Conservation (phyloP, 2,329 filamentous ascomycete species). For the Sarocladiaceae sp. region DNA sequence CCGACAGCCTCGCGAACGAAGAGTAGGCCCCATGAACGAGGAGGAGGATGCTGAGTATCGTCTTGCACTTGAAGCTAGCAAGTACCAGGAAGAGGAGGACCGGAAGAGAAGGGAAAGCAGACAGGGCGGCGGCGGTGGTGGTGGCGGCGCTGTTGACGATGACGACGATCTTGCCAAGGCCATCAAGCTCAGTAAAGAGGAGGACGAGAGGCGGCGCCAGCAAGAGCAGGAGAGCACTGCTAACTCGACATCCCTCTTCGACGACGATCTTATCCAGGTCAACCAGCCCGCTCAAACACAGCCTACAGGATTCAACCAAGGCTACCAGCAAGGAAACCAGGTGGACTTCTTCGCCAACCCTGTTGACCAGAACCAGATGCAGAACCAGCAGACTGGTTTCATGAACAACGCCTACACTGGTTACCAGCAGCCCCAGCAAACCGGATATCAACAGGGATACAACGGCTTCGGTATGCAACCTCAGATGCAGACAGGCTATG, state of each 20-base stretch:
- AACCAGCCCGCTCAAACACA: slow-evolving; percentile 51
- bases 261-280: slow-evolving; percentile 62
- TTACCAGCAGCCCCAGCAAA: slow-evolving; percentile 41
- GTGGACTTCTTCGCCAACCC: slow-evolving; percentile 98
- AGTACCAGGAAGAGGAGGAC: slow-evolving; percentile 91
- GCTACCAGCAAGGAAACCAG: slow-evolving; percentile 92
- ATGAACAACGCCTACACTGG: slow-evolving; percentile 53
- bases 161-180: slow-evolving; percentile 94
- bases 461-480: slow-evolving; percentile 57
- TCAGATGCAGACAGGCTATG: slow-evolving; percentile 55
- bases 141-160: slow-evolving; percentile 43
- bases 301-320: slow-evolving; percentile 89
- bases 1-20: slow-evolving; percentile 44
- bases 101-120: slow-evolving; percentile 59
- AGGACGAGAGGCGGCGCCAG: slow-evolving; percentile 84
- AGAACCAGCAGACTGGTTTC: slow-evolving; percentile 77
- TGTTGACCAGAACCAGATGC: slow-evolving; percentile 67
- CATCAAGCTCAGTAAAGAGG: slow-evolving; percentile 89
- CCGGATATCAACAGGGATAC: slow-evolving; percentile 56
- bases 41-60: slow-evolving; percentile 90
- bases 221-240: slow-evolving; percentile 75
- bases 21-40: slow-evolving; percentile 46
- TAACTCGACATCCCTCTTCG: slow-evolving; percentile 84
- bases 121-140: slow-evolving; percentile 36
- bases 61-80: slow-evolving; percentile 90